These are phyloP conservation scores for Plectosphaerella cucumerina DNA, from an alignment of 2,329 filamentous ascomycete genomes.

Conservation along the genomic window DNA sequence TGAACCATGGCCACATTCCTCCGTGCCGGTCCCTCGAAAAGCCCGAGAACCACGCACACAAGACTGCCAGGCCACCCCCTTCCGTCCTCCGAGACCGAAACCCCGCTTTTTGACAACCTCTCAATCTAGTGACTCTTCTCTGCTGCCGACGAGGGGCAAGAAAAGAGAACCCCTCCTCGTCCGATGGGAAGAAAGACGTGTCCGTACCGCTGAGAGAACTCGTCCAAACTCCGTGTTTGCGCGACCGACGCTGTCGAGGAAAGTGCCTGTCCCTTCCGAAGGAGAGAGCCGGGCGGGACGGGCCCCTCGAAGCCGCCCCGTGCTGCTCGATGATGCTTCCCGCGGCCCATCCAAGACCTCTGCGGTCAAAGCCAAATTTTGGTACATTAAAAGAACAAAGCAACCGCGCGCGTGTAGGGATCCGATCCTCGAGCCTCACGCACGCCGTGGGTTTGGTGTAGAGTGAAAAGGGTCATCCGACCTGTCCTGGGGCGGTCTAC, in stretches of 20 bases:
- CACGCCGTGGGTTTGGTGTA: not conserved
- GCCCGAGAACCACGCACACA: too few relatives aligned
- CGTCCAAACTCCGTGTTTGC: not conserved
- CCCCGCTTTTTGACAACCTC: not conserved
- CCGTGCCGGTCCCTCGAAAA: too few relatives aligned
- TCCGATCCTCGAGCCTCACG: too few relatives aligned
- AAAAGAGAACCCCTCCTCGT: not conserved
- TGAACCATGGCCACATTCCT: too few relatives aligned
- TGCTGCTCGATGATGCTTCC: not conserved
- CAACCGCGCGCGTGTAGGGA: not conserved
- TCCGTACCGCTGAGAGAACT: not conserved
- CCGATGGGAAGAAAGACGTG: not conserved
- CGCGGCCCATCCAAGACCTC: not conserved
- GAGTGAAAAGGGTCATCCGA: too few relatives aligned
- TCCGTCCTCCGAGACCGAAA: too few relatives aligned
- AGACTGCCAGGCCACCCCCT: too few relatives aligned
- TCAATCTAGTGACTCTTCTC: not conserved
- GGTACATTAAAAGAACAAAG: not conserved
- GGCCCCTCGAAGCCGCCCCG: not conserved
- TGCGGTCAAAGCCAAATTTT: not conserved
- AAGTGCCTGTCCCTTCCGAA: not conserved
- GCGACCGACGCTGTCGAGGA: not conserved
- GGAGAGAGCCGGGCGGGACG: not conserved
- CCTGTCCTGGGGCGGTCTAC: too few relatives aligned
- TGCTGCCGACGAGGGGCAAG: not conserved